Evolutionary conservation across 768 basidiomycete species (phyloP).

Genomic region (Boletus subparvulus): DNA sequence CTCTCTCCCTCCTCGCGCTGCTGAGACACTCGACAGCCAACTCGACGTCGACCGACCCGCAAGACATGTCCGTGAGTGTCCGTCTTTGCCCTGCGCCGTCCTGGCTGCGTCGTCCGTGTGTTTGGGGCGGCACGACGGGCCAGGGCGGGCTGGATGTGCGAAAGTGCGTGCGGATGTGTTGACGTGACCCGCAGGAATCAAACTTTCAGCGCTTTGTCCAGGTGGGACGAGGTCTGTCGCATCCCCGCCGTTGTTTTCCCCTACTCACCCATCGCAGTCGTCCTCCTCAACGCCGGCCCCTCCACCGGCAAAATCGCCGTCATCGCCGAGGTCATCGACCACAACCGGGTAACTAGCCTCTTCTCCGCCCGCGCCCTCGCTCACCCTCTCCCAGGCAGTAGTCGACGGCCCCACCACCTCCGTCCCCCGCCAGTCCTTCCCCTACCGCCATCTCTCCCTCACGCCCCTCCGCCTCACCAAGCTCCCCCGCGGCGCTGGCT

Average conservation of each 20-base stretch:
- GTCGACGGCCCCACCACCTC: constrained; percentile 91
- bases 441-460: constrained; percentile 90
- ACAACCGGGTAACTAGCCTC: constrained; percentile 80
- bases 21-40: background rate
- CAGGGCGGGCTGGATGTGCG: constrained; percentile 14
- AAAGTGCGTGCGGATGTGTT: constrained; percentile 12
- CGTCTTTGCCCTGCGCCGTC: accelerated
- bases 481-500: constrained; percentile 85
- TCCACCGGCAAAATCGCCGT: constrained; percentile 87
- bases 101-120: background rate
- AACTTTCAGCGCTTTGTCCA: constrained; percentile 98
- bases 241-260: background rate
- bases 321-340: constrained; percentile 97
- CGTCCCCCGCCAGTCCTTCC: constrained; percentile 89
- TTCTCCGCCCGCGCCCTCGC: background rate
- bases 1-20: background rate
- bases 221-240: constrained; percentile 80
- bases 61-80: constrained; percentile 25
- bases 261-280: constrained; percentile 46
- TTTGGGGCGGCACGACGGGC: background rate
- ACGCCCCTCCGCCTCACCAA: constrained; percentile 80
- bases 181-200: constrained; percentile 52
- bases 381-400: constrained; percentile 62
- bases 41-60: constrained; percentile 1
- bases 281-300: constrained; percentile 90